Base-by-base conservation (phyloP, 2,329 filamentous ascomycete species). In the Pseudopithomyces chartarum region DNA sequence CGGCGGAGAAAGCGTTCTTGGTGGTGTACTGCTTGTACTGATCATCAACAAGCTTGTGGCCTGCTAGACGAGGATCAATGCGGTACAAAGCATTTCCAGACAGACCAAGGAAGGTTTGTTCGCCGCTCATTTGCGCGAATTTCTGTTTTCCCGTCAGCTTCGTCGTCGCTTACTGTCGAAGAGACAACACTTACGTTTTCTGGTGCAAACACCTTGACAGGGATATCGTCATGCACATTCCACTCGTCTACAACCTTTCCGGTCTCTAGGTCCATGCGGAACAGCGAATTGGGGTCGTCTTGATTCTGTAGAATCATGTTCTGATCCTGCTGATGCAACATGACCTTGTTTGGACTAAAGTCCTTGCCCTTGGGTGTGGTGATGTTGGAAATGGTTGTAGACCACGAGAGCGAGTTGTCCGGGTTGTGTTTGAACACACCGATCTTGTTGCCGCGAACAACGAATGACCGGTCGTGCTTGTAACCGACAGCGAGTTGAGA, bases 161-260 rank as follows among this genome's bases (percentile, higher is more conserved):
- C 34, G 26, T 7, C 12, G 19, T 10, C 2, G 15, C 8, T 34
- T 29, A 1, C 26, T 6, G 7, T 34, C 20, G 5, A 13, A 26
- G 2, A 13, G 8, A 33, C 3, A 8, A 15, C n/a, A 75, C 81
- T 75, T 77, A 85, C 84, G 57, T 89, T 97, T 76, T 97, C 93
- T 0, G 95, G 95, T 0, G 91, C 91, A 76, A 98, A 98, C 10
- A 89, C 95, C 53, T 91, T 87, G 59, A 98, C 91, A 0, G 91
- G 89, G 54, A 99, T 97, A 73, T 98, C 91, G 60, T 99, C 94
- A 71, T 99, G 94, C 13, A 99, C 85, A 67, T 97, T 97, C 95
- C 95, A 99, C 77, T 99, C 95, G 70, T 99, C 95, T 1, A 98
- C 92, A 34, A 99, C 91, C 79, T 97, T 98, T 64, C 95, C 95